These are phyloP conservation scores for Termitomyces sp. DNA, from an alignment of 768 basidiomycete genomes.

Conservation along the genomic window DNA sequence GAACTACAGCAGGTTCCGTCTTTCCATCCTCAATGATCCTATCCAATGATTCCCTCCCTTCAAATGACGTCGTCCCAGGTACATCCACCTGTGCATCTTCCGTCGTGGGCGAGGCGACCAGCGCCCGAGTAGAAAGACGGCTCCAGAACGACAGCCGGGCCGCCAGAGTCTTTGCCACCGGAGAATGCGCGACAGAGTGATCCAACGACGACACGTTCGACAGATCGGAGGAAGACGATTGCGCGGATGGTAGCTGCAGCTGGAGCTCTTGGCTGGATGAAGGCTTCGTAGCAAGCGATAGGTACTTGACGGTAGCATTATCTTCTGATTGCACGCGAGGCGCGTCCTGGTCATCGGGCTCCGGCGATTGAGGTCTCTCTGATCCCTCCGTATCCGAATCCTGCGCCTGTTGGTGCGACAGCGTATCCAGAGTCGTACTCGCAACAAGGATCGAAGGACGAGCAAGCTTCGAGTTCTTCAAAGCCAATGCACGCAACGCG, in stretches of 20 bases:
- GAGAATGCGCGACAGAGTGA: slow-evolving; percentile 34
- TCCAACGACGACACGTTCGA: slow-evolving; percentile 54
- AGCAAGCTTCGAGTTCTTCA: slow-evolving; percentile 38
- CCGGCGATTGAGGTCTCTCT: slow-evolving; percentile 4
- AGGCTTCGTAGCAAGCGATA: slow-evolving; percentile 28
- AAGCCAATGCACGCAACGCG: slow-evolving; percentile 44
- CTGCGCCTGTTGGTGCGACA: slow-evolving; percentile 6
- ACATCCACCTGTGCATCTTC: slow-evolving; percentile 2
- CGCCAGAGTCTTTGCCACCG: slow-evolving; percentile 59
- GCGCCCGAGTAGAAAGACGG: slow-evolving; percentile 44
- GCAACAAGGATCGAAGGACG: slow-evolving; percentile 46
- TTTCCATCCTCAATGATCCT: slow-evolving; percentile 39
- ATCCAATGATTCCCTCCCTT: slow-evolving; percentile 33
- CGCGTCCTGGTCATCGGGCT: slow-evolving; percentile 13
- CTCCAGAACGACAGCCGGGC: slow-evolving; percentile 74
- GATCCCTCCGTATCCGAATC: slow-evolving; percentile 4
- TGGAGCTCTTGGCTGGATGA: slow-evolving; percentile 15
- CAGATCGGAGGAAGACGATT: slow-evolving; percentile 43
- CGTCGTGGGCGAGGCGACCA: slow-evolving; percentile 5
- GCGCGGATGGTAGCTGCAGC: slow-evolving; percentile 29
- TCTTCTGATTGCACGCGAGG: slow-evolving; percentile 51
- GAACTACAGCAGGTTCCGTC: slow-evolving; percentile 44
- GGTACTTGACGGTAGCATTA: slow-evolving; percentile 38
- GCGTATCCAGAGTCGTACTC: slow-evolving; percentile 17
- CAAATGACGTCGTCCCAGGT: slow-evolving; percentile 1